Percentiles rank a stretch among this genome's conserved stretches.
These are phyloP conservation scores for Paraphaeosphaeria minitans DNA, from an alignment of 2,329 filamentous ascomycete species.

Conservation along the genomic window DNA sequence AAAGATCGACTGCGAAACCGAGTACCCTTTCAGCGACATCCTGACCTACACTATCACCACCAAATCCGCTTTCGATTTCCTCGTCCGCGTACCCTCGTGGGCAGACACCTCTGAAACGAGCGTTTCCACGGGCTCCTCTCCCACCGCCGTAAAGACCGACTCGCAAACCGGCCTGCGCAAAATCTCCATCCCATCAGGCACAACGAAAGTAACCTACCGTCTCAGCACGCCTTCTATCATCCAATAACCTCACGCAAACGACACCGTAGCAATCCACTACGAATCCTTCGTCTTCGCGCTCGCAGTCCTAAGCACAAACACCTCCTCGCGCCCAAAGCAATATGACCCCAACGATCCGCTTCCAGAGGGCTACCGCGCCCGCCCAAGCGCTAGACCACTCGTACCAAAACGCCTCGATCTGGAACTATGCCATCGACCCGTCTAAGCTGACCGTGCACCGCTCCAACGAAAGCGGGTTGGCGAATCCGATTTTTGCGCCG, in stretches of 20 bases:
- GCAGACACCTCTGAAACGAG: conserved; percentile 23
- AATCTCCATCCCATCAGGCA: conserved; percentile 42
- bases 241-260: conserved; percentile 47
- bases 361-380: conserved; percentile 21
- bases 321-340: conserved; percentile 17
- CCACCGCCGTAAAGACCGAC: conserved; percentile 34
- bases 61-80: conserved; percentile 48
- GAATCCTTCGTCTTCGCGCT: conserved; percentile 48
- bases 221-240: conserved; percentile 35
- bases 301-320: conserved; percentile 22
- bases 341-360: conserved; percentile 13
- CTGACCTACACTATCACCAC: conserved; percentile 50
- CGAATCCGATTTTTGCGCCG: conserved; percentile 44
- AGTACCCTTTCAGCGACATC: conserved; percentile 55
- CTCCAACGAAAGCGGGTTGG: conserved; percentile 14
- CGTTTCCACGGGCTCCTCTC: conserved; percentile 17
- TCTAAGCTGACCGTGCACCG: conserved; percentile 25
- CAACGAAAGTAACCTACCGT: conserved; percentile 40
- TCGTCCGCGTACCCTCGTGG: conserved; percentile 56
- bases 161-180: conserved; percentile 44
- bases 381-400: conserved; percentile 18
- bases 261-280: conserved; percentile 44
- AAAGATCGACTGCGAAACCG: conserved; percentile 55
- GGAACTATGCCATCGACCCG: conserved; percentile 47
- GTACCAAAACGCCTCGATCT: conserved; percentile 40